phyloP scores from a whole-genome alignment of 2,329 filamentous ascomycete species.

The Rhinocladiella similis region DNA sequence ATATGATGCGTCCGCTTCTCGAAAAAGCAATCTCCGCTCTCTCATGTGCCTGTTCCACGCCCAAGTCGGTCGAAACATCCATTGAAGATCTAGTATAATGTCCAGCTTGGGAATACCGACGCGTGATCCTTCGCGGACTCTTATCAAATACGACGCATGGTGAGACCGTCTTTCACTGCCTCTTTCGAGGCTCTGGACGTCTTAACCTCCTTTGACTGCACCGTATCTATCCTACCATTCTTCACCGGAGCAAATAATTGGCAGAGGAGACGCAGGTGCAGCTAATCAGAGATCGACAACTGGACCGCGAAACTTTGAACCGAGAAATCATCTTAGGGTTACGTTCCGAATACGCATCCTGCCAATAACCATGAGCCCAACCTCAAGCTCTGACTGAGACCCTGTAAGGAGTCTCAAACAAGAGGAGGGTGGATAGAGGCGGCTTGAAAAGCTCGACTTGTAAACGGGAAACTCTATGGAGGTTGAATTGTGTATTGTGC shows the following conservation, averaged over 20 bases:
- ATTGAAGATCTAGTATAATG: conserved; percentile 61
- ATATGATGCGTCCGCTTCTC: conserved; percentile 6
- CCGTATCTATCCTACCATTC: conserved; percentile 38
- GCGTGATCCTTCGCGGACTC: conserved; percentile 43
- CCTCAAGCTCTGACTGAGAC: conserved; percentile 45
- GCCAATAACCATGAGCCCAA: conserved; percentile 39
- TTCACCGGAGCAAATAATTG: conserved; percentile 32
- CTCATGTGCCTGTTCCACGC: conserved; percentile 37
- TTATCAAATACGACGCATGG: conserved; percentile 44
- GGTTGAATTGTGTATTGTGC: conserved; percentile 66
- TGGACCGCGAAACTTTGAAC: conserved; percentile 70
- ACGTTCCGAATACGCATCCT: conserved; percentile 80
- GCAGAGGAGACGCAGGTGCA: conserved; percentile 36
- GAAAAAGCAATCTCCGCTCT: conserved; percentile 49
- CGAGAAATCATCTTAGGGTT: conserved; percentile 84
- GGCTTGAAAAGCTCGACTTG: conserved; percentile 60
- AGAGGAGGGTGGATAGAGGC: conserved; percentile 46
- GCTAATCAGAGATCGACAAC: conserved; percentile 73
- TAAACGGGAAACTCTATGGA: conserved; percentile 75
- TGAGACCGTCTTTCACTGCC: conserved; percentile 43
- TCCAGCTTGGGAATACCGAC: conserved; percentile 57
- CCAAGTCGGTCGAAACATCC: conserved; percentile 54
- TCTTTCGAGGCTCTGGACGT: conserved; percentile 47
- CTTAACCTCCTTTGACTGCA: conserved; percentile 41
- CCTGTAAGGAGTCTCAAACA: conserved; percentile 61